Evolutionary conservation across 73 alveolate species (phyloP).

Genomic region (Effrenium voratum): DNA sequence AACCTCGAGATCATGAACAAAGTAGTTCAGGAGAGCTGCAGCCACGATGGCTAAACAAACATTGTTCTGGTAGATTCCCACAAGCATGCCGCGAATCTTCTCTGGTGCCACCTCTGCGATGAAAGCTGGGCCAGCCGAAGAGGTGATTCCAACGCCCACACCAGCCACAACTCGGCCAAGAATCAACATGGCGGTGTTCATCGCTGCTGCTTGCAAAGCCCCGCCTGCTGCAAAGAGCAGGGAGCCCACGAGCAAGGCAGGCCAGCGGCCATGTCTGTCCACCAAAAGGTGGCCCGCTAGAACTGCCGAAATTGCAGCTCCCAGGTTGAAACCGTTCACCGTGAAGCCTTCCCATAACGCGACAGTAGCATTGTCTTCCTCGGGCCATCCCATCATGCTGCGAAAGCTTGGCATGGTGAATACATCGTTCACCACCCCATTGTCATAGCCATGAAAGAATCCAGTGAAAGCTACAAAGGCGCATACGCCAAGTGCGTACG

Average conservation of each 20-base stretch:
- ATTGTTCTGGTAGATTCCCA: slow-evolving; percentile 73
- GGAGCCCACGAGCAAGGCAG: slow-evolving; percentile 43
- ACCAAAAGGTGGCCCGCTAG: slow-evolving; percentile 65
- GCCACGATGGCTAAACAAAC: slow-evolving; percentile 78
- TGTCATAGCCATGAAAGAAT: slow-evolving; percentile 78
- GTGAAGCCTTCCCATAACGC: slow-evolving; percentile 87
- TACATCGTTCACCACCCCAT: slow-evolving; percentile 80
- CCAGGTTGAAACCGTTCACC: slow-evolving; percentile 69
- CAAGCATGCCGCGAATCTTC: slow-evolving; percentile 61
- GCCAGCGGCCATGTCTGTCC: slow-evolving; percentile 70
- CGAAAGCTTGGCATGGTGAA: slow-evolving; percentile 86
- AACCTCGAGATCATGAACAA: background rate
- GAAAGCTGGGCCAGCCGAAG: slow-evolving; percentile 73
- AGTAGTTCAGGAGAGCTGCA: slow-evolving; percentile 69
- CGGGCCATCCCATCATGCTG: slow-evolving; percentile 47
- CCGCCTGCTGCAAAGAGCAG: slow-evolving; percentile 69
- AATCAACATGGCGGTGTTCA: slow-evolving; percentile 22
- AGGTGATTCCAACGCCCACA: slow-evolving; percentile 75
- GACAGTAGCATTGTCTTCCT: slow-evolving; percentile 61
- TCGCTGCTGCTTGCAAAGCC: background rate
- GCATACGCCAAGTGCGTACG: too few species aligned
- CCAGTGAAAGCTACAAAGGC: slow-evolving; percentile 21
- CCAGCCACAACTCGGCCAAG: slow-evolving; percentile 69
- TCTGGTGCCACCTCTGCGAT: slow-evolving; percentile 45
- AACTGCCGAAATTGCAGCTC: slow-evolving; percentile 47